phyloP scores from a whole-genome alignment of 164 flowering plant species.

The Vitis riparia region DNA sequence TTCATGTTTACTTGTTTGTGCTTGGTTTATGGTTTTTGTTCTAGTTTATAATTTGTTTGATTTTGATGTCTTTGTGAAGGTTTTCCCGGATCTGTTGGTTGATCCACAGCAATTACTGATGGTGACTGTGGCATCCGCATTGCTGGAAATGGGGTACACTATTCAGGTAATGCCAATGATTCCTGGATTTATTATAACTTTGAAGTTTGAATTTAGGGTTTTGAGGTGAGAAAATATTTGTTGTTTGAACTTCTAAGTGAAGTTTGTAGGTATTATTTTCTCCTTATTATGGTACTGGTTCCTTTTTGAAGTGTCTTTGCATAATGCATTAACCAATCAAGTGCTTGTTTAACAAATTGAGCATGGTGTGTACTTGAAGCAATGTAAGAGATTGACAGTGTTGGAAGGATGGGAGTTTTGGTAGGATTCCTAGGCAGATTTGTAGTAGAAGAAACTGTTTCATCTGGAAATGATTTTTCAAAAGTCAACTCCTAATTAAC shows the following conservation, averaged over 20 bases:
- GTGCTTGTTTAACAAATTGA: too few relatives aligned
- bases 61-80: constrained; percentile 45
- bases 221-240: background rate
- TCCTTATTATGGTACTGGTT: background rate
- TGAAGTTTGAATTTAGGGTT: background rate
- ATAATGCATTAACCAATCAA: too few relatives aligned
- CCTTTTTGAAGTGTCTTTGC: too few relatives aligned
- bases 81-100: constrained; percentile 73
- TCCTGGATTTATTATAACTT: background rate
- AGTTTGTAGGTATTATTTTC: background rate
- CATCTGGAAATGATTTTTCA: too few relatives aligned
- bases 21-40: background rate
- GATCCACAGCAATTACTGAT: constrained; percentile 75
- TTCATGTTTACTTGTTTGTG: background rate
- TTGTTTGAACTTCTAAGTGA: background rate
- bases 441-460: too few relatives aligned
- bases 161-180: constrained; percentile 56
- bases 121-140: constrained; percentile 73
- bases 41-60: background rate
- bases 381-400: too few relatives aligned
- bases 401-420: too few relatives aligned
- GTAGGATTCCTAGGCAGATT: too few relatives aligned
- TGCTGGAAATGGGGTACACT: constrained; percentile 76
- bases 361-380: too few relatives aligned
- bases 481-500: too few relatives aligned